Conservation (phyloP, 441 rosid genomes). For the Populus hybrid region DNA sequence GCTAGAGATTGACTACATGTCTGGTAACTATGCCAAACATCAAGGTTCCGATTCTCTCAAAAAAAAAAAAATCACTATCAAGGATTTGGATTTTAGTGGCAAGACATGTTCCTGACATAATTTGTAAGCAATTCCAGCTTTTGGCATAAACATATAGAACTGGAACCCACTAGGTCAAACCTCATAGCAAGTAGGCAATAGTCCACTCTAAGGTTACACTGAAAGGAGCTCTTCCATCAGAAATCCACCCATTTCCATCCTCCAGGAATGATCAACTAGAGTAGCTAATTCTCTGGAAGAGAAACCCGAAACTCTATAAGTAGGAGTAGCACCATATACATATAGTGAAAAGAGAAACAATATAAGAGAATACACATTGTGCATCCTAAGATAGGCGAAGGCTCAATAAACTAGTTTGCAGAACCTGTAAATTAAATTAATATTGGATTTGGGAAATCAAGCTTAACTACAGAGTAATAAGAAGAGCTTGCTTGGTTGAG, state of each 20-base stretch:
- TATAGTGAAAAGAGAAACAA: conserved; percentile 3
- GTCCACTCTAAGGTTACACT: conserved; percentile 23
- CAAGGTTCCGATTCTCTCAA: background rate
- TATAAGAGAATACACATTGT: too few species aligned
- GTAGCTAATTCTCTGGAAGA: conserved; percentile 61
- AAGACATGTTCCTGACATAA: background rate
- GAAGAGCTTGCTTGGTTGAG: background rate
- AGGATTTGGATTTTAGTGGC: background rate
- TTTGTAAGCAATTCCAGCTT: background rate
- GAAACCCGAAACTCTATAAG: conserved; percentile 13
- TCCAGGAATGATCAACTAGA: conserved; percentile 83
- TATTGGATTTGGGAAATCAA: background rate
- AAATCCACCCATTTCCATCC: conserved; percentile 88
- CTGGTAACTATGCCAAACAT: conserved; percentile 1
- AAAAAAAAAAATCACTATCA: background rate
- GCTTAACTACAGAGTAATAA: background rate
- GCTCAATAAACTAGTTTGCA: background rate
- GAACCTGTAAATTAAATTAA: background rate
- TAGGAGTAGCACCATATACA: background rate
- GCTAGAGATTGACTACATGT: background rate
- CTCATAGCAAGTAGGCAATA: conserved; percentile 22
- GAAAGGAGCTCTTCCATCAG: conserved; percentile 52
- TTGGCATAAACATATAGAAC: background rate
- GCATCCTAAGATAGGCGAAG: background rate
- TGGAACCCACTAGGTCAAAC: conserved; percentile 24